phyloP scores from a whole-genome alignment of 257 asterid genomes.

The Solanum dulcamara region DNA sequence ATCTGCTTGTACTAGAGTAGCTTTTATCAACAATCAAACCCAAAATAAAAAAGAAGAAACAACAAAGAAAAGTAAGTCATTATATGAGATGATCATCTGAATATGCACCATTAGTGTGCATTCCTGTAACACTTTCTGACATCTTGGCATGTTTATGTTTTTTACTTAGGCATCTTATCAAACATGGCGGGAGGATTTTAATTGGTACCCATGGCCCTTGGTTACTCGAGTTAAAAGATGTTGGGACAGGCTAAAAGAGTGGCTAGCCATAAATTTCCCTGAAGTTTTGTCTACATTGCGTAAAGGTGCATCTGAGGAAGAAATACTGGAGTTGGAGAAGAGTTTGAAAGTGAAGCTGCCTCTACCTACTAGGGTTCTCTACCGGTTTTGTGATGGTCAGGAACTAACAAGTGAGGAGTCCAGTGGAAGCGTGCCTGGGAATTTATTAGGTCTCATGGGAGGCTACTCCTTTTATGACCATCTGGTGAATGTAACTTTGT shows the following conservation, averaged over 20 bases:
- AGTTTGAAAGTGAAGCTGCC: conserved; percentile 63
- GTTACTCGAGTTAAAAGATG: conserved; percentile 59
- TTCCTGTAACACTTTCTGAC: neutral
- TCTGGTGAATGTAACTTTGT: conserved; percentile 64
- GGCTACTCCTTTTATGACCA: conserved; percentile 69
- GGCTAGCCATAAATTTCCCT: conserved; percentile 60
- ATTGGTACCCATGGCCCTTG: conserved; percentile 78
- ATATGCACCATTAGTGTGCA: neutral
- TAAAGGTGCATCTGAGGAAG: conserved; percentile 66
- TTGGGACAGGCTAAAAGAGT: conserved; percentile 58
- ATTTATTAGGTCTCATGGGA: conserved; percentile 78
- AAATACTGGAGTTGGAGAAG: conserved; percentile 45
- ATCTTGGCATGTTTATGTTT: neutral
- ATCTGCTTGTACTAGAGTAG: neutral
- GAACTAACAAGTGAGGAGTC: conserved; percentile 28
- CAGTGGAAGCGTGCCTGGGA: conserved; percentile 18
- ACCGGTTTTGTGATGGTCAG: conserved; percentile 84
- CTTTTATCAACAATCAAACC: neutral
- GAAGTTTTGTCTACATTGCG: conserved; percentile 66
- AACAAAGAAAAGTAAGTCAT: neutral
- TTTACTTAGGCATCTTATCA: conserved; percentile 54
- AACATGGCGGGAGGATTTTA: conserved; percentile 65
- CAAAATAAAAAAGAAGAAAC: neutral
- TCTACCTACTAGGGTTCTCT: conserved; percentile 73
- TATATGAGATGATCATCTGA: neutral